Base-by-base conservation (phyloP, 2,329 filamentous ascomycete genomes). In the Xylaria sp. region DNA sequence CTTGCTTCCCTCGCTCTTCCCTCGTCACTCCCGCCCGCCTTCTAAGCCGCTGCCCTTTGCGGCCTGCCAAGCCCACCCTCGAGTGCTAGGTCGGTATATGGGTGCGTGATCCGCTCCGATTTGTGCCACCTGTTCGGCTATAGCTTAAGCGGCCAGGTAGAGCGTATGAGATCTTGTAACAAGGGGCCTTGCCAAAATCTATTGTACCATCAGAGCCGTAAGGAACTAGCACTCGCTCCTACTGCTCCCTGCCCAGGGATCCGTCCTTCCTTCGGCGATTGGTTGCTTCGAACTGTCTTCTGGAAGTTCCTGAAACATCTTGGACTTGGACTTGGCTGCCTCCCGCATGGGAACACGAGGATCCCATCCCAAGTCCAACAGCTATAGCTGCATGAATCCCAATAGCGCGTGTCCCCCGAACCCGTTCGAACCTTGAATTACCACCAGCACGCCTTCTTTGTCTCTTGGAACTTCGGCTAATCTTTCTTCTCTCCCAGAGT, bases 381-480 rank as follows among this genome's bases (percentile, higher is more conserved):
- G 64, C 68, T 67, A 47, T 57, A 58, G 50, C 56, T 59, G 59
- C 67, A 69, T 70, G 69, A 68, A 72, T 71, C 61, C 70, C 54
- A 58, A 36, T 53, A 58, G 42, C 48, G 34, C n/a, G n/a, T 65
- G 7, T 7, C 61, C 36, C 27, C 48, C 45, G 27, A 42, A n/a
- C 45, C 50, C 36, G 8, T 62, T 30, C 51, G 24, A 50, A 30
- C 36, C 27, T 27, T 57, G 30, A 54, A 48, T 53, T 42, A 36
- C 61, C 57, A 50, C 58, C 19, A 51, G 34, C 36, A 14, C 30
- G 7, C 27, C 51, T 65, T 71, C 74, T 76, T 75, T 75, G 73
- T 76, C 62, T 72, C 48, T 53, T 60, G 47, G 61, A 60, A 53
- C 57, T 67, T 55, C 65, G 66, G 72, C 74, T 77, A 71, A 77